Conservation (phyloP, 2,329 filamentous ascomycete species). For the Sclerotinia sclerotiorum region DNA sequence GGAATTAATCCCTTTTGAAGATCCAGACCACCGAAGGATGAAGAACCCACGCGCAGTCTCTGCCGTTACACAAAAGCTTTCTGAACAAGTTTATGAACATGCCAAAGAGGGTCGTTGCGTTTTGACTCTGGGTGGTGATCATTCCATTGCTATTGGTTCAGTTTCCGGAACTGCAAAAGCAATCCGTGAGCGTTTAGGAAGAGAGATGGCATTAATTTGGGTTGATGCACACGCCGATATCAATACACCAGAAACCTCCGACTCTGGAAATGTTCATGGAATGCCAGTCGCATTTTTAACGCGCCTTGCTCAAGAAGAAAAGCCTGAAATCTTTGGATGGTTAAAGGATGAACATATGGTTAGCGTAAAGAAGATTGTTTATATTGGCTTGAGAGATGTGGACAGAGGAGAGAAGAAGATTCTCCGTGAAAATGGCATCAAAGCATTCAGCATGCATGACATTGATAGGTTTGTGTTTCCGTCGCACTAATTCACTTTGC, state of each 20-base stretch:
- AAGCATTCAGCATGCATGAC: conserved; percentile 98
- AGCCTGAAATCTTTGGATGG: conserved; percentile 87
- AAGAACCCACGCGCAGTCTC: conserved; percentile 88
- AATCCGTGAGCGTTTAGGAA: conserved; percentile 74
- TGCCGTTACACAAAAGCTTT: conserved; percentile 77
- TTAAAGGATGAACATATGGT: conserved; percentile 68
- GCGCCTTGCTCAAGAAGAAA: conserved; percentile 74
- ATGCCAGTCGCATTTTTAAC: conserved; percentile 96
- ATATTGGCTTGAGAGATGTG: conserved; percentile 92
- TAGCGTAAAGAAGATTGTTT: conserved; percentile 83
- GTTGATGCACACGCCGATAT: conserved; percentile 98
- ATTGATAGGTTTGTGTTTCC: conserved; percentile 69
- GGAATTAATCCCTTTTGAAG: conserved; percentile 66
- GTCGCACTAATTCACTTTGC: conserved; percentile 11
- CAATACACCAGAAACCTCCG: conserved; percentile 89
- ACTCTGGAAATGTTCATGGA: conserved; percentile 91
- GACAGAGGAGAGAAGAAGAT: conserved; percentile 94
- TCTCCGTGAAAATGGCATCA: conserved; percentile 82
- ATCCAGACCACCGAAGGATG: conserved; percentile 86
- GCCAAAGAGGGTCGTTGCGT: conserved; percentile 81
- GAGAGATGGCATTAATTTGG: conserved; percentile 95
- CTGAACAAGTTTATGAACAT: conserved; percentile 83
- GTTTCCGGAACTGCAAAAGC: conserved; percentile 86
- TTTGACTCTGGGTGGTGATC: conserved; percentile 91
- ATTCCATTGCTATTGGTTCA: conserved; percentile 93